Conservation (phyloP, 305 asterid genomes). For the Petunia hybrid region DNA sequence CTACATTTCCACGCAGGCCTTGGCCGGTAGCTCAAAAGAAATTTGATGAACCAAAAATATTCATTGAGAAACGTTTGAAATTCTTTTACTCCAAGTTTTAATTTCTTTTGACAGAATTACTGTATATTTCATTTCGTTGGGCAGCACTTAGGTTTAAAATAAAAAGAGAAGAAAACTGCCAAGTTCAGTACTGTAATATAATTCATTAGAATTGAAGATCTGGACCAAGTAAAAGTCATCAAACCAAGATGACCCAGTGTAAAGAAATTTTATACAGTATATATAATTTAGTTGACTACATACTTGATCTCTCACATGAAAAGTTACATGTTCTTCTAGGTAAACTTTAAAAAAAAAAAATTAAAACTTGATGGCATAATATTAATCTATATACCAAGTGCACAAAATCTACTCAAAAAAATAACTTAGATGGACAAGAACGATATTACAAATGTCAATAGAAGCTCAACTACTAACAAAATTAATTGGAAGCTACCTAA, state of each 20-base stretch:
- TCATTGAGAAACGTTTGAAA: neutral
- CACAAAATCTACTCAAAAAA: no score
- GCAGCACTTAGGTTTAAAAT: neutral
- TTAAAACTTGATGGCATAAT: no score
- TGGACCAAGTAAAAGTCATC: neutral
- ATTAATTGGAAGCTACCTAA: slow-evolving; percentile 21
- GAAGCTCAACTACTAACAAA: slow-evolving; percentile 24
- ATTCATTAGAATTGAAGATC: neutral
- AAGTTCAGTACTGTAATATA: neutral
- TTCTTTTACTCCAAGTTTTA: neutral
- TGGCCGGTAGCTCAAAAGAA: neutral
- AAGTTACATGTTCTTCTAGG: no score
- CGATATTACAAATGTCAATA: slow-evolving; percentile 11
- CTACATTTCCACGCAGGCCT: neutral
- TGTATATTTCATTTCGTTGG: neutral
- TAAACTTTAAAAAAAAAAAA: no score
- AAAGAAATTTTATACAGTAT: no score
- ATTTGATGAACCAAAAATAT: neutral
- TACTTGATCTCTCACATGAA: no score
- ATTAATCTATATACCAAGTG: no score
- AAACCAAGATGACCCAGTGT: no score
- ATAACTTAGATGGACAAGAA: neutral
- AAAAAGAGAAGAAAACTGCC: no score
- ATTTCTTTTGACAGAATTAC: neutral
- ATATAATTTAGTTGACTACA: no score